Base-by-base conservation (phyloP, 768 basidiomycete genomes). In the Serpula lacrymans region DNA sequence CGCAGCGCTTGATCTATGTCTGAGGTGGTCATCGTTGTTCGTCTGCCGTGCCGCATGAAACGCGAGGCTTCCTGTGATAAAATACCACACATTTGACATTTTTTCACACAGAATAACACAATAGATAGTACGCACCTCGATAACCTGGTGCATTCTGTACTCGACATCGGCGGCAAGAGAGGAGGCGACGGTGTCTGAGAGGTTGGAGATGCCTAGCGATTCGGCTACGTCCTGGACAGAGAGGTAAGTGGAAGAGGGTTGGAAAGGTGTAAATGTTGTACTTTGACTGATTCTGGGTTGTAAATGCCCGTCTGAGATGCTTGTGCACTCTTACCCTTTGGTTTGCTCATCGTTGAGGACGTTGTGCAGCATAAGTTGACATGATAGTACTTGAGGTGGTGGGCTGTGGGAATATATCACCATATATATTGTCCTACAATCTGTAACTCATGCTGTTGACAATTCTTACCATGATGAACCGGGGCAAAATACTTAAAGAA, bases 1-100 rank as follows among this genome's bases (percentile, higher is more conserved):
- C 90, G 88, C 34, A 99, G 71, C 1, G 96, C 96, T 47, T 89
- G 83, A 63, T 97, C 94, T 42, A 98, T 82, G 65, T 99, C 96
- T 17, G 82, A 73, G 5, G 92, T 88, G 7, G 82, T 87, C 61
- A 99, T 72, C 1, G 87, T 87, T n/a, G 87, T 91, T 40, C 96
- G 74, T 42, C 88, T 80, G 5, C 88, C 88, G 62, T 98, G 93
- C 17, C 92, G 79, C 89, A 95, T 96, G 65, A 95, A 99, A 37
- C 94, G 86, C 18, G 92, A 83, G 7, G 95, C 92, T 76, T 98
- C 95, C 86, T 62, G 23, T 38, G 42, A 29, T 39, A 26, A 25
- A 5, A 25, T 17, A 48, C 40, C 21, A 16, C 41, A 43, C 32
- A 34, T 28, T 22, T 25, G 35, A 35, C n/a, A n/a, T 10, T 9